Evolutionary conservation across 2,329 filamentous ascomycete genomes (phyloP).

Genomic region (Penicillium crustosum): DNA sequence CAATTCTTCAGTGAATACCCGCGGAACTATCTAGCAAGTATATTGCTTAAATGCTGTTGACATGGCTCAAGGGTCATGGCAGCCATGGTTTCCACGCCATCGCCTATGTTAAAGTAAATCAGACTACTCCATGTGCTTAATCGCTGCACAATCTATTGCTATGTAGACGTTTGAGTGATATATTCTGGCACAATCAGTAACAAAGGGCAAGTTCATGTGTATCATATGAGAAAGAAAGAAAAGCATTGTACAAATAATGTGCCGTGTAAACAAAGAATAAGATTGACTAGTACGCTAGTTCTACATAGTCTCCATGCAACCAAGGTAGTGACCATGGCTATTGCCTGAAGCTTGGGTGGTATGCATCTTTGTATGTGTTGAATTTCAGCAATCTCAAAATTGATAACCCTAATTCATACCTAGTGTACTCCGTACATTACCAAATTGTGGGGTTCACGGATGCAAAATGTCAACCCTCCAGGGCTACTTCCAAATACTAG

Average conservation of each 20-base stretch:
- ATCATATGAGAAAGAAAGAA: not conserved
- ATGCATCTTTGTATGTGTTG: not conserved
- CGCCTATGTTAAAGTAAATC: not conserved
- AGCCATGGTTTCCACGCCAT: not conserved
- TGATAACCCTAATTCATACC: not conserved
- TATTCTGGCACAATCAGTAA: not conserved
- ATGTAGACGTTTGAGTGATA: not conserved
- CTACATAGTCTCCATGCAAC: not conserved
- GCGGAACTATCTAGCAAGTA: not conserved
- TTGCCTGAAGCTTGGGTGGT: not conserved
- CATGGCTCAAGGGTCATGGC: not conserved
- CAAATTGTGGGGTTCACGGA: not conserved
- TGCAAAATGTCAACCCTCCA: not conserved
- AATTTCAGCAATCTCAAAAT: not conserved
- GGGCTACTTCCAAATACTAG: not conserved
- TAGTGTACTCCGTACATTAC: not conserved
- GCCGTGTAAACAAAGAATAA: not conserved
- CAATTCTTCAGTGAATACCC: not conserved
- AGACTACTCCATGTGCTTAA: not conserved
- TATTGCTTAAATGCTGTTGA: not conserved
- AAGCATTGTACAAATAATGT: not conserved
- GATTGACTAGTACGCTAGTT: not conserved
- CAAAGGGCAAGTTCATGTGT: not conserved
- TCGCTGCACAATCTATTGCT: not conserved
- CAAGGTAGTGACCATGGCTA: not conserved